Evolutionary conservation across 192 early-diverging fungal genomes (phyloP).

Genomic region (Podila verticillata): DNA sequence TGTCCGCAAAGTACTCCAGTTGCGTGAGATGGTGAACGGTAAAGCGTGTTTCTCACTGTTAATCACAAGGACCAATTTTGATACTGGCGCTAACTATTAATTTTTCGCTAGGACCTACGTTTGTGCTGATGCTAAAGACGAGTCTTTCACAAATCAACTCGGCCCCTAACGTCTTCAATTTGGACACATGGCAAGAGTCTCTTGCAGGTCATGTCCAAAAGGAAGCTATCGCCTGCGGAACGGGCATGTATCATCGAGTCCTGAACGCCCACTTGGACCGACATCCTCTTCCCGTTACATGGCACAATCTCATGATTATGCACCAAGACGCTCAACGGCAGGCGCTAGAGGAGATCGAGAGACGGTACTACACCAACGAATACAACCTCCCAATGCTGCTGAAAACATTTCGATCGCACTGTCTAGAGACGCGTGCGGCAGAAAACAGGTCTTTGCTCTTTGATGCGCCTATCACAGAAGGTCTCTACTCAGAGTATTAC

Average conservation of each 20-base stretch:
- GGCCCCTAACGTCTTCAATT: background rate
- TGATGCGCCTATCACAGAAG: constrained; percentile 6
- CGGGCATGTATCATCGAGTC: constrained; percentile 12
- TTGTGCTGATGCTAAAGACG: background rate
- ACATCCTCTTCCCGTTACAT: constrained; percentile 21
- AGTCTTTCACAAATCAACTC: background rate
- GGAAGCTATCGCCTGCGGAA: constrained; percentile 1
- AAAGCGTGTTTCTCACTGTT: too few relatives aligned
- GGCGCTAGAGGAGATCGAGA: constrained; percentile 33
- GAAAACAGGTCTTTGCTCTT: too few relatives aligned
- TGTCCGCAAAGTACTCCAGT: too few relatives aligned
- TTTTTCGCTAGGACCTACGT: background rate
- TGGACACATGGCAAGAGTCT: background rate
- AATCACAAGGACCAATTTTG: too few relatives aligned
- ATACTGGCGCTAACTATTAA: too few relatives aligned
- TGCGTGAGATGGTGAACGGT: too few relatives aligned
- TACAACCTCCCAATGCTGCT: background rate
- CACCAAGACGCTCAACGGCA: constrained; percentile 22
- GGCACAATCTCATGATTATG: constrained; percentile 34
- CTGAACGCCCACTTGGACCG: constrained; percentile 31
- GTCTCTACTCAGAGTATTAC: constrained; percentile 36
- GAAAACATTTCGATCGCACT: constrained; percentile 8
- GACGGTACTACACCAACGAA: background rate
- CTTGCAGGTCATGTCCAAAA: background rate
- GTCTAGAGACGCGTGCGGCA: constrained; percentile 6